Percentiles rank a stretch among this genome's conserved stretches.
Evolutionary conservation across 2,329 filamentous ascomycete genomes (phyloP).

Genomic region (Aspergillus versicolor): DNA sequence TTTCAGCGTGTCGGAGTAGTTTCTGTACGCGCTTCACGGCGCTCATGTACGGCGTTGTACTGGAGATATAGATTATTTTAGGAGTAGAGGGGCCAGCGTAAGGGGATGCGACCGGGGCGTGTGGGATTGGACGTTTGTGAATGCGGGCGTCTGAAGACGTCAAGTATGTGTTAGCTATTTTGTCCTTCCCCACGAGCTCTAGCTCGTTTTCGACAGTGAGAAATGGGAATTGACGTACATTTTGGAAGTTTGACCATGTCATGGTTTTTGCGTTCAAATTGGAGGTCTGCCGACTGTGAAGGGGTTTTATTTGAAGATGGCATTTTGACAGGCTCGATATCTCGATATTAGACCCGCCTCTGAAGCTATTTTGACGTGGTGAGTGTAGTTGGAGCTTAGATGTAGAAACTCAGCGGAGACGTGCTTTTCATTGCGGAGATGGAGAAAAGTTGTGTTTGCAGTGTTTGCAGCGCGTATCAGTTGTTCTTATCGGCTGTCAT

Average conservation of each 20-base stretch:
- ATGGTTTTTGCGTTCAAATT: conserved; percentile 42
- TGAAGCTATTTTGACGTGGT: background rate
- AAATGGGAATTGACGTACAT: conserved; percentile 21
- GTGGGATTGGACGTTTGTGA: conserved; percentile 59
- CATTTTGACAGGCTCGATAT: background rate
- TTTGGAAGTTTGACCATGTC: conserved; percentile 37
- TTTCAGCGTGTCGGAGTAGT: conserved; percentile 53
- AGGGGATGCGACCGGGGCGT: conserved; percentile 54
- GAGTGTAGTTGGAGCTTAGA: background rate
- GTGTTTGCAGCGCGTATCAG: conserved; percentile 6
- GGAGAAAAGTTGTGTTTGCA: conserved; percentile 3
- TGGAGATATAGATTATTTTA: conserved; percentile 59
- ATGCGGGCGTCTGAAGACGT: conserved; percentile 45
- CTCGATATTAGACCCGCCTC: no score
- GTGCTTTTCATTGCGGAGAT: background rate
- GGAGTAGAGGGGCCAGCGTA: conserved; percentile 49
- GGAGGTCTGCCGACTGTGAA: conserved; percentile 15
- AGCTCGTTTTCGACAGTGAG: background rate
- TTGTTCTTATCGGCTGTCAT: background rate
- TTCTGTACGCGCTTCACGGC: conserved; percentile 60
- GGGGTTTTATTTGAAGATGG: background rate
- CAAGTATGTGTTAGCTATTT: background rate
- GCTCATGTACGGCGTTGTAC: conserved; percentile 57
- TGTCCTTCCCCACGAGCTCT: background rate
- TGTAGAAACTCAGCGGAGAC: background rate